Evolutionary conservation across 2,329 filamentous ascomycete genomes (phyloP), one percentile per base, ranked within the genome.

Genomic region (Fusarium sp.): DNA sequence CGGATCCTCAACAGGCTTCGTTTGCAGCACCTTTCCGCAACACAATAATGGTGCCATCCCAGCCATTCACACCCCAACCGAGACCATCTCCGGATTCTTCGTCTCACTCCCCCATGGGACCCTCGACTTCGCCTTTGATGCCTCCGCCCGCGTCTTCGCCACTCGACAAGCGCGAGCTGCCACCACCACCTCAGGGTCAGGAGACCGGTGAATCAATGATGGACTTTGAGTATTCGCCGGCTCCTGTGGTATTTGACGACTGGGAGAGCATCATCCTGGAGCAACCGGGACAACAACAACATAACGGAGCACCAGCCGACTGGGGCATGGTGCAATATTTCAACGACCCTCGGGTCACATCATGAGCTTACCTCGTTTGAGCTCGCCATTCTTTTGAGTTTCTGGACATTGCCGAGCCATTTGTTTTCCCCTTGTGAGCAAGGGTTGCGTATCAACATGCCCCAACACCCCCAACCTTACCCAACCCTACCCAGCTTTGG

Each of bases 191-290:
- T 56, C 79, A 79, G 13, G 38, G 68, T 16, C 71, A 77, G 14
- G 77, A 74, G 13, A 59, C 69, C 13, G 72, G 70, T 22, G 81
- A 82, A 31, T 75, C 78, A 11, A 80, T 83, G 74, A 85, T 86
- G 83, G 84, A 85, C 52, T 86, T 85, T 74, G 84, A 86, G 62
- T 86, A 83, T 70, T 82, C 84, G 33, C 79, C 84, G 4, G 79
- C 80, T 4, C 79, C 80, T 9, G 79, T 83, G 35, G 79, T 82
- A 11, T 85, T 85, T 52, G 82, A 85, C 3, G 83, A 85, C 68
- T 86, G 84, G 84, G 84, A 84, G 64, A 82, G 79, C 65, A 80
- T 85, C 33, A 74, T 83, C 22, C 76, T 83, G 22, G 80, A 82
- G 52, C 81, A 83, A 65, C 73, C 71, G 11, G 64, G 75, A 25